Conservation (phyloP, 306 rosid species). For the Lotus japonicus region DNA sequence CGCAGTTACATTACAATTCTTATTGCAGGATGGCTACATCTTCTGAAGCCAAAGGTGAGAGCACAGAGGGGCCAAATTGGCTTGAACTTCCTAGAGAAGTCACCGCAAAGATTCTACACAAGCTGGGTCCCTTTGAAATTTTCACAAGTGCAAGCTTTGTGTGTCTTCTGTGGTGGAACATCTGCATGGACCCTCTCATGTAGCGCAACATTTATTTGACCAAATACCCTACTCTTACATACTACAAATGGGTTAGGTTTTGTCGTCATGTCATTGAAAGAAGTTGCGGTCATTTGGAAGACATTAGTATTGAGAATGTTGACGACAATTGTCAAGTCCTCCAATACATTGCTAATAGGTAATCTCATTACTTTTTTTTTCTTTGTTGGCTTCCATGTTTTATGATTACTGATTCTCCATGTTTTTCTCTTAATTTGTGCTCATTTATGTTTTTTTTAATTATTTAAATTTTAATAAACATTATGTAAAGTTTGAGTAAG, state of each 20-base stretch:
- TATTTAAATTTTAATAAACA: too few species aligned
- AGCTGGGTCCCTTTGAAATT: conserved; percentile 18
- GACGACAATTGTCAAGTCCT: conserved; percentile 10
- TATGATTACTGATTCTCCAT: background rate
- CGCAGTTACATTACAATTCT: too few species aligned
- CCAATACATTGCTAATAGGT: background rate
- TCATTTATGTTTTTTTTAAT: too few species aligned
- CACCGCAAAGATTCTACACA: conserved; percentile 20
- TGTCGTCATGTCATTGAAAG: background rate
- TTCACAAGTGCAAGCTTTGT: conserved; percentile 22
- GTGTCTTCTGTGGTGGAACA: background rate
- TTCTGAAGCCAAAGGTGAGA: too few species aligned
- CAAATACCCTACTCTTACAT: background rate
- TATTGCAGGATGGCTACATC: too few species aligned
- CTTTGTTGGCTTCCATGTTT: background rate
- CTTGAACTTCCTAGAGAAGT: conserved; percentile 30
- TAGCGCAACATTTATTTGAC: conserved; percentile 48
- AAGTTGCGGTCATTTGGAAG: background rate
- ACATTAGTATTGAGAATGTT: background rate
- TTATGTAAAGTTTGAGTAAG: too few species aligned
- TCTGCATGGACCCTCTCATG: conserved; percentile 42
- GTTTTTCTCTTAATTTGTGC: too few species aligned
- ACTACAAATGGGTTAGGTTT: conserved; percentile 19
- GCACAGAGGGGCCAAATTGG: conserved; percentile 15
- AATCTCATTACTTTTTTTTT: background rate